Conservation (phyloP, 2,329 filamentous ascomycete genomes). For the Colletotrichum costaricense region DNA sequence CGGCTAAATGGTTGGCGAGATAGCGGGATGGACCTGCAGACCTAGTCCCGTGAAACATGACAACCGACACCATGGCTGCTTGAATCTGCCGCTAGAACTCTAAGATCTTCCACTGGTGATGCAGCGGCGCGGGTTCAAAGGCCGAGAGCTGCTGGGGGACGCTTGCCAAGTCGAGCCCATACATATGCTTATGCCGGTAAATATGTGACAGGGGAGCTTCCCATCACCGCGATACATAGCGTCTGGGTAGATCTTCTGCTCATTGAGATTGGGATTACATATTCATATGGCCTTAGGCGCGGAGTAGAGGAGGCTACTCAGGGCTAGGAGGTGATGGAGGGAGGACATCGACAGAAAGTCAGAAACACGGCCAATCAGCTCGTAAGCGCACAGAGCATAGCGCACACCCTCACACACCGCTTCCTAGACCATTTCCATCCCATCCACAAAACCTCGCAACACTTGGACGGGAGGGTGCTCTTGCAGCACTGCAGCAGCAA, state of each 20-base stretch:
- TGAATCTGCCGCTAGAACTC: conserved; percentile 9
- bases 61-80: conserved; percentile 14
- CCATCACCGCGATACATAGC: background rate
- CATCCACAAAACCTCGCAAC: conserved; percentile 2
- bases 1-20: background rate
- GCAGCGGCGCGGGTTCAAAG: background rate
- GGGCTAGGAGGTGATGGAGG: too few species aligned
- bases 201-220: background rate
- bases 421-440: background rate
- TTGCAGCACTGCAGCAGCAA: background rate
- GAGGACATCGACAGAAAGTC: background rate
- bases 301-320: background rate
- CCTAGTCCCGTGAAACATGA: conserved; percentile 23
- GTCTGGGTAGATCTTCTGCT: background rate
- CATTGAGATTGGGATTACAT: background rate
- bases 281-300: background rate
- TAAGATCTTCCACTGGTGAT: background rate
- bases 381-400: background rate
- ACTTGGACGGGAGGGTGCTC: background rate
- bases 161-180: background rate
- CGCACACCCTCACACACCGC: background rate
- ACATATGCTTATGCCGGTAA: background rate
- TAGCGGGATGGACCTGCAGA: background rate
- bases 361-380: background rate
- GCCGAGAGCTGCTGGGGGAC: background rate